Evolutionary conservation across 2,329 filamentous ascomycete species (phyloP), one percentile per base, ranked within the genome.

Genomic region (Clonostachys solani): DNA sequence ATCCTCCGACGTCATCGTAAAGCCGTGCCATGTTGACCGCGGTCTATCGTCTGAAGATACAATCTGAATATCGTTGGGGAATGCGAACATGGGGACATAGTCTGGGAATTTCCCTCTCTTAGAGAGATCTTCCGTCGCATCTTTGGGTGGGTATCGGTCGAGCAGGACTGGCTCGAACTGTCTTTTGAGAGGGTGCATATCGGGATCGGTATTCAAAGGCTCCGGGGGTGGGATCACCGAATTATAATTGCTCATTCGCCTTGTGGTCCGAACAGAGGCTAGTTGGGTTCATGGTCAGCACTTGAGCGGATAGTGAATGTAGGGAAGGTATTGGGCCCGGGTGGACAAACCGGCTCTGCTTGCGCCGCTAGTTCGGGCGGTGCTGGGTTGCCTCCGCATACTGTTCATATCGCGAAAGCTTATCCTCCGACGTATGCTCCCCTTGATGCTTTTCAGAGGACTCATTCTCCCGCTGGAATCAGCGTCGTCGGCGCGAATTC

Each of bases 41-140:
- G 94, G 94, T 51, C 92, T 81, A 63, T 96, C 90, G 60, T 99
- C 94, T 2, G 92, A 92, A 2, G 94, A 96, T 10, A 97, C 89
- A 45, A 99, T 94, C 53, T 91, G 91, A 57, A 99, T 94, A 65
- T 99, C 94, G 66, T 97, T 96, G 42, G 94, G 94, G 59, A 97
- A 99, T 46, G 94, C 92, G 67, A 99, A 99, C 94, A 99, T 97
- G 48, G 94, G 94, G 16, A 99, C 90, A 60, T 96, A 99, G 62
- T 99, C 94, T 1, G 94, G 94, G 61, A 99, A 97, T 48, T 81
- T 85, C 46, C 90, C 91, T 60, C 94, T 80, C 58, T 87, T 80
- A 56, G 88, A 82, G 45, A 87, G 68, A 56, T 96, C 92, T 49
- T 96, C 91, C 18, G 83, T 76, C 61, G 90, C 87, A 53, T 83